These are phyloP conservation scores for Leptosphaerulina australis DNA, from an alignment of 2,329 filamentous ascomycete genomes.

Conservation along the genomic window DNA sequence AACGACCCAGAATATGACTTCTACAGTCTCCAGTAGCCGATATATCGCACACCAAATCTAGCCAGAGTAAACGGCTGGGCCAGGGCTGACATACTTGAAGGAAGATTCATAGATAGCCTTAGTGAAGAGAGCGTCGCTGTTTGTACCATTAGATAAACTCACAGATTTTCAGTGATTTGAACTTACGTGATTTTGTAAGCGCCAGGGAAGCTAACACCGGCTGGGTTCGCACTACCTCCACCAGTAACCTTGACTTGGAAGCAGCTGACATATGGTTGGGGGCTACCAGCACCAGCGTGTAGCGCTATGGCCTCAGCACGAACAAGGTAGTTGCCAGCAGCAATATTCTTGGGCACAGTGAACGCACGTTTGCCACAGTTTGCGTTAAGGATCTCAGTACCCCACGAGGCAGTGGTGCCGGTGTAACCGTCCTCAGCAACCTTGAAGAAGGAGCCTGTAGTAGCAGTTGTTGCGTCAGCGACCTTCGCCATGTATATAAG, in stretches of 20 bases:
- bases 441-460: slow-evolving; percentile 45
- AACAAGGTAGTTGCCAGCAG: slow-evolving; percentile 43
- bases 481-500: slow-evolving; percentile 50
- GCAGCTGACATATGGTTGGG: slow-evolving; percentile 46
- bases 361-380: slow-evolving; percentile 48
- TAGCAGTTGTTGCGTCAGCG: slow-evolving; percentile 41
- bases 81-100: slow-evolving; percentile 46
- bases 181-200: slow-evolving; percentile 40
- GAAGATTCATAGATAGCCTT: slow-evolving; percentile 43
- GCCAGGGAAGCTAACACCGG: slow-evolving; percentile 45
- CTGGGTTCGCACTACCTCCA: slow-evolving; percentile 41
- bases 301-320: slow-evolving; percentile 44
- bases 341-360: slow-evolving; percentile 44
- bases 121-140: slow-evolving; percentile 40
- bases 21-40: background rate
- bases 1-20: background rate
- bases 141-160: slow-evolving; percentile 1
- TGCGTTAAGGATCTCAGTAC: slow-evolving; percentile 48
- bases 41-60: too few species aligned
- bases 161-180: background rate
- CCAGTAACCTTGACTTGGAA: slow-evolving; percentile 49
- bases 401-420: slow-evolving; percentile 45
- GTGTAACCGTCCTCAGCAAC: slow-evolving; percentile 48
- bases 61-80: slow-evolving; percentile 43
- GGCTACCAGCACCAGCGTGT: slow-evolving; percentile 40